A percentile compares a stretch with the other conserved stretches of the same genome.
Evolutionary conservation across 768 basidiomycete species (phyloP).

Genomic region (Coprinellus aureogranulatus): DNA sequence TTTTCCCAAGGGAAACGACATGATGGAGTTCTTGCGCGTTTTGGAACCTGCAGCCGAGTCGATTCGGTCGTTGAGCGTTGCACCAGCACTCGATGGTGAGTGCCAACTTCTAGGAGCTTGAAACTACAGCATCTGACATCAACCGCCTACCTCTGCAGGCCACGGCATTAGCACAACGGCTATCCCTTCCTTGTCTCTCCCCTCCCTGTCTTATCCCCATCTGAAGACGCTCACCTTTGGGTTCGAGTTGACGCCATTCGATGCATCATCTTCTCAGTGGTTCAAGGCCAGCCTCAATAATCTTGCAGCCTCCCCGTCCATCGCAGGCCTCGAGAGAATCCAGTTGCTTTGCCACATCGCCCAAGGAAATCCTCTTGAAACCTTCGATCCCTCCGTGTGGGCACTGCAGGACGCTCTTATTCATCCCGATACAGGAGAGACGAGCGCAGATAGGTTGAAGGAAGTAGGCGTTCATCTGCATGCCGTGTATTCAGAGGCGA

Average conservation of each 20-base stretch:
- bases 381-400: not conserved
- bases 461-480: not conserved
- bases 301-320: not conserved
- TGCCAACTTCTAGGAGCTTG: not conserved
- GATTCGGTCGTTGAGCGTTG: not conserved
- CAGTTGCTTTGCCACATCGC: not conserved
- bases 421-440: not conserved
- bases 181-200: not conserved
- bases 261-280: not conserved
- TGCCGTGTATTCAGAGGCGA: not conserved
- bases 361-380: not conserved
- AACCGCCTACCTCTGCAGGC: not conserved
- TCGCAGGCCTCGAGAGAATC: not conserved
- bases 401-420: not conserved
- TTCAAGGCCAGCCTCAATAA: not conserved
- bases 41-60: not conserved
- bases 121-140: not conserved
- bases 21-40: not conserved
- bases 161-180: not conserved
- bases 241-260: not conserved
- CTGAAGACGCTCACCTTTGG: not conserved
- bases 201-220: not conserved
- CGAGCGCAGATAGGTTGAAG: not conserved
- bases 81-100: not conserved
- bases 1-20: not conserved